Evolutionary conservation across 768 basidiomycete genomes (phyloP).

Genomic region (Sarcodon aspratus): DNA sequence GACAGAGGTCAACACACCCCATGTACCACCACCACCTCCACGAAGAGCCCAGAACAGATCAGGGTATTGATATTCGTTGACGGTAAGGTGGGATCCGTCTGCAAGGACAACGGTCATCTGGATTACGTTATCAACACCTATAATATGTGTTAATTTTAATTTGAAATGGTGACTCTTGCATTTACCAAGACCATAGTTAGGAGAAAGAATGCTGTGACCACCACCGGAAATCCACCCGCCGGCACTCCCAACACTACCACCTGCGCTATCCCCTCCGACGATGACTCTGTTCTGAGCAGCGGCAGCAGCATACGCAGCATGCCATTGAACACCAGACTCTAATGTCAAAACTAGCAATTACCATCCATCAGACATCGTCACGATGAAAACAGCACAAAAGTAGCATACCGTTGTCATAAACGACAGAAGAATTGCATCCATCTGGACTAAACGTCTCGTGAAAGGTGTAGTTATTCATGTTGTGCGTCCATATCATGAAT

Average conservation of each 20-base stretch:
- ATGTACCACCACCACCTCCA: conserved; percentile 32
- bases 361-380: conserved; percentile 12
- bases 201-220: conserved; percentile 30
- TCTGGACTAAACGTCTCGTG: conserved; percentile 14
- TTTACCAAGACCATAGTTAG: conserved; percentile 31
- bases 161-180: not conserved
- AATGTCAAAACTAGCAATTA: conserved; percentile 14
- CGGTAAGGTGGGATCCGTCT: conserved; percentile 25
- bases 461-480: conserved; percentile 26
- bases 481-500: conserved; percentile 22
- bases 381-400: not conserved
- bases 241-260: conserved; percentile 33
- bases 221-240: conserved; percentile 42
- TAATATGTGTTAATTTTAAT: not conserved
- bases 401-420: conserved; percentile 11
- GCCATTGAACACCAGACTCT: conserved; percentile 36
- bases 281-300: conserved; percentile 25
- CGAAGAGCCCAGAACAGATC: conserved; percentile 27
- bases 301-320: conserved; percentile 28
- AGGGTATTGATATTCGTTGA: conserved; percentile 26
- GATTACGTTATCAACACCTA: conserved; percentile 36
- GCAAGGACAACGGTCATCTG: conserved; percentile 34
- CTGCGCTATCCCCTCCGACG: conserved; percentile 29
- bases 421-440: conserved; percentile 13
- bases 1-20: conserved; percentile 34